Evolutionary conservation across 1,284 basidiomycete genomes (phyloP), one percentile per base, ranked within the genome.

Genomic region (Stygiomarasmius scandens): DNA sequence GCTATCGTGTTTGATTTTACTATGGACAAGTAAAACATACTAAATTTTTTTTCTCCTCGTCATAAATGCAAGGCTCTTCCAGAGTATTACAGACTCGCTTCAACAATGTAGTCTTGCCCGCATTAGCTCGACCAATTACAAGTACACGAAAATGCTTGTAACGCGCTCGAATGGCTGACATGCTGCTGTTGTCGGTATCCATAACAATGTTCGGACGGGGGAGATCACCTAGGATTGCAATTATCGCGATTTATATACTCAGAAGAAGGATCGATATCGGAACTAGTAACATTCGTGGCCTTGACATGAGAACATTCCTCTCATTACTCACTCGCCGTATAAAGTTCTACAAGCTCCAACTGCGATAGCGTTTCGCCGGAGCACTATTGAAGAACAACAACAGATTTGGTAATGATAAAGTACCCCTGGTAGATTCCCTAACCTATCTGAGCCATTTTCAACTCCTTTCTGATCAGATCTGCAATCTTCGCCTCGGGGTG

Each of bases 81-180:
- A 24, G 43, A 12, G 50, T 58, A 14, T 53, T 29, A 34, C 50
- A 48, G 49, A 58, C 52, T n/a, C 19, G 34, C 34, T 58, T 19
- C 3, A 53, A 36, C 22, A 58, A 22, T 16, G 56, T 58, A 1
- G 56, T 58, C 51, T 58, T 58, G 29, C 56, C 56, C n/a, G 56
- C 50, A 32, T 58, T 58, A 22, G 41, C 47, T 29, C 51, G 52
- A 10, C 56, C 56, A 51, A 58, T 58, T 3, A 58, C 56, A n/a
- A 58, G 44, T 23, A 58, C 25, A 23, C 56, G 56, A 49, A 53
- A 53, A n/a, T 19, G 38, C 38, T 41, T 32, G 29, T 32, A 32
- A 16, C 11, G n/a, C 6, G 4, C n/a, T 19, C 16, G 38, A 41
- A 41, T 19, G 32, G 32, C 32, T 34, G 32, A 34, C 8, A 34